Base-by-base conservation (phyloP, 2,329 filamentous ascomycete species). In the Ceratocystis smalleyi region DNA sequence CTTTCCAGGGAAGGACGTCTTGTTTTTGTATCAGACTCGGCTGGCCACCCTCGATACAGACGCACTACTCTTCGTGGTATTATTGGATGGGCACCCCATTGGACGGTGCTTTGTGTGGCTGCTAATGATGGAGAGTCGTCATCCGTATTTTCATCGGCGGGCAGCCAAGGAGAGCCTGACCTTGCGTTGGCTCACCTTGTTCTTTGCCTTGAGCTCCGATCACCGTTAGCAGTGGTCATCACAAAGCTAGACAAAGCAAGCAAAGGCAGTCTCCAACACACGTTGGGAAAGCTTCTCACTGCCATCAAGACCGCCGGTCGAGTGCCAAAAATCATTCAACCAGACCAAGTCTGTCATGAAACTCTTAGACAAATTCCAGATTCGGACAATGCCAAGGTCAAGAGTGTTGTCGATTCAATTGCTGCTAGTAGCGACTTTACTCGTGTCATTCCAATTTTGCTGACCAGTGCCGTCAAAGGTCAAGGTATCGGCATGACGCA, bases 31-130 rank as follows among this genome's bases (percentile, higher is more conserved):
- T 89, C 91, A 0, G 94, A 99, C 74, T 95, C 92, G 57, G 92
- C 92, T 17, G 94, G 94, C 0, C 89, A 95, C 68, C 87, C 91
- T 45, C 84, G 91, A 55, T 99, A 94, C 73, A 83, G 91, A 59
- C 85, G 94, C 64, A 97, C 92, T 5, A 92, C 90, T 1, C 78
- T 97, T 63, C 83, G 92, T 66, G 91, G 91, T 0, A 78, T 99
- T n/a, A 81, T 99, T 68, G 94, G 91, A 57, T 97, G 94, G 91
- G 88, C 89, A 45, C 94, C 94, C 7, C 91, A 97, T 72, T 99
- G 94, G 86, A 91, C 89, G 1, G 74, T 96, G 24, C 79, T 97
- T 1, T 96, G 95, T 69, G 84, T 97, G 67, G 85, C 90, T 59
- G 90, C 89, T 43, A 88, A 94, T 70, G 87, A 87, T 68, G 78